Evolutionary conservation across 352 stramenopile species (phyloP).

Genomic region (Phytophthora multivora): DNA sequence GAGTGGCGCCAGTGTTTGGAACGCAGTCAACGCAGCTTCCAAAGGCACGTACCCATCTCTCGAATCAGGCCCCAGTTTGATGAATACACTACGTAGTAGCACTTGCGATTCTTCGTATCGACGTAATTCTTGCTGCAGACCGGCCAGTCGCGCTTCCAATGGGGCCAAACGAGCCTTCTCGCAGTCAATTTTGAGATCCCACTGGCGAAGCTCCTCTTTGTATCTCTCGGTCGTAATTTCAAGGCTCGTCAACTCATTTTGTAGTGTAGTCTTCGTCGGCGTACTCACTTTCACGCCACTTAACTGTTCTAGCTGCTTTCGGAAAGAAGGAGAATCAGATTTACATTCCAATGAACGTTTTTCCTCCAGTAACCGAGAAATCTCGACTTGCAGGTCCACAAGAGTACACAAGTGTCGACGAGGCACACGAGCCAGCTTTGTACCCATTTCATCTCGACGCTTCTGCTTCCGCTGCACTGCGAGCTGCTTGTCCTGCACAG

Average conservation of each 20-base stretch:
- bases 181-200: slow-evolving; percentile 49
- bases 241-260: slow-evolving; percentile 51
- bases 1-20: slow-evolving; percentile 33
- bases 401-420: slow-evolving; percentile 53
- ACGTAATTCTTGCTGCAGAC: slow-evolving; percentile 32
- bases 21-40: slow-evolving; percentile 24
- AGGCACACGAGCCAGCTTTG: slow-evolving; percentile 39
- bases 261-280: slow-evolving; percentile 25
- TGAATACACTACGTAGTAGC: slow-evolving; percentile 38
- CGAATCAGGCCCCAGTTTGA: slow-evolving; percentile 16
- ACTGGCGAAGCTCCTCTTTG: slow-evolving; percentile 49
- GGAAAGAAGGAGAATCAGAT: neutral
- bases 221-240: slow-evolving; percentile 36
- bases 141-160: slow-evolving; percentile 36
- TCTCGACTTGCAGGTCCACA: slow-evolving; percentile 58
- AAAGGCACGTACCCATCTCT: slow-evolving; percentile 27
- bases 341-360: slow-evolving; percentile 51
- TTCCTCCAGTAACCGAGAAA: slow-evolving; percentile 47
- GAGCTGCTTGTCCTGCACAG: slow-evolving; percentile 31
- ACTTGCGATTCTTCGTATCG: slow-evolving; percentile 28
- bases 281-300: neutral
- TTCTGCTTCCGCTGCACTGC: slow-evolving; percentile 24
- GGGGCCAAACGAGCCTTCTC: slow-evolving; percentile 51
- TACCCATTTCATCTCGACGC: slow-evolving; percentile 39
- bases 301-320: neutral